phyloP scores from a whole-genome alignment of 768 basidiomycete species.

The Amanita polypyramis region DNA sequence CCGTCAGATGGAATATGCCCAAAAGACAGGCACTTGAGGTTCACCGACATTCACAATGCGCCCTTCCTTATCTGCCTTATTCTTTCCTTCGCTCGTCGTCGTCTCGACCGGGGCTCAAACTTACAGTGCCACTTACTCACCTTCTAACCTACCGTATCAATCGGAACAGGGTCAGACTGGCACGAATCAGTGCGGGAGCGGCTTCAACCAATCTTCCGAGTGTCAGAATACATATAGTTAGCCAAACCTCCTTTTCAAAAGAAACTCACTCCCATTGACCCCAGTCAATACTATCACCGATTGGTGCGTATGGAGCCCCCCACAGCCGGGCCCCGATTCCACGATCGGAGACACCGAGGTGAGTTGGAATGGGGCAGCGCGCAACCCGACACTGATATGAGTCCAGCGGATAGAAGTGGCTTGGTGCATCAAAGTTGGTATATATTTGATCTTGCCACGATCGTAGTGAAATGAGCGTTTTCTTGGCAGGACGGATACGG shows the following conservation, averaged over 20 bases:
- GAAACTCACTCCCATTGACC: not conserved
- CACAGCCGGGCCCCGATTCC: constrained; percentile 37
- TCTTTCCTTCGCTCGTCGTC: not conserved
- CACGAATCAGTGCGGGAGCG: constrained; percentile 55
- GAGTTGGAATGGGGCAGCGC: not conserved
- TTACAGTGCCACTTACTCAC: constrained; percentile 24
- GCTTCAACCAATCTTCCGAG: constrained; percentile 39
- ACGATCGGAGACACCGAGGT: constrained; percentile 57
- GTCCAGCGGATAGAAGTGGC: constrained; percentile 30
- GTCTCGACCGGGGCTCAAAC: constrained; percentile 8
- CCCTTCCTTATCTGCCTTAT: not conserved
- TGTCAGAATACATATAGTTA: constrained; percentile 61
- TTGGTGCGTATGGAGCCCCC: constrained; percentile 33
- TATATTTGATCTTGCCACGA: not conserved
- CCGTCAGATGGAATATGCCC: too few relatives aligned
- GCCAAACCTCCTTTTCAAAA: constrained; percentile 12
- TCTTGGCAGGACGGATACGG: constrained; percentile 41
- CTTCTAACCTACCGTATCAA: constrained; percentile 33
- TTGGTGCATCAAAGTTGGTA: constrained; percentile 32
- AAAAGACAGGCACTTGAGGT: too few relatives aligned
- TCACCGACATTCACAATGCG: too few relatives aligned
- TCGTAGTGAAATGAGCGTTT: too few relatives aligned
- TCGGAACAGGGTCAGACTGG: constrained; percentile 51
- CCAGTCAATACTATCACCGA: constrained; percentile 50
- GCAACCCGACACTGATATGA: constrained; percentile 8